Conservation (phyloP, 129 eudicot species). For the Mikania micrantha region DNA sequence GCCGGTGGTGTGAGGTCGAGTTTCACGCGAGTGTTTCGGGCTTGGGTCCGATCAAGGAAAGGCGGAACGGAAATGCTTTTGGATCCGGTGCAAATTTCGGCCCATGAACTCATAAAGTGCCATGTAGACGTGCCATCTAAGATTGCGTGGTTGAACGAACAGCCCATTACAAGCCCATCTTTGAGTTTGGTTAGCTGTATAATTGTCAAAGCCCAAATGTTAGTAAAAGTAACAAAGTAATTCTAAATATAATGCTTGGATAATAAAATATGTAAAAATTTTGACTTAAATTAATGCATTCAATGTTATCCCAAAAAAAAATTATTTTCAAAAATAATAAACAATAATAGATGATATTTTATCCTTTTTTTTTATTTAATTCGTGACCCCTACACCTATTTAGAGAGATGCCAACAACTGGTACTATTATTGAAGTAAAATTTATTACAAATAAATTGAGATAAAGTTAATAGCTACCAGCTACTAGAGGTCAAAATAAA, state of each 20-base stretch:
- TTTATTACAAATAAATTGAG: background rate
- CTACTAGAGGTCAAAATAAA: constrained; percentile 17
- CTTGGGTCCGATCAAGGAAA: constrained; percentile 86
- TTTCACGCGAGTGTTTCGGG: constrained; percentile 75
- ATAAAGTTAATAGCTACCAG: background rate
- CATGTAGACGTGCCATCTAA: constrained; percentile 95
- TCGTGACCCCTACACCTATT: too few species aligned
- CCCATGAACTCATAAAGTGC: constrained; percentile 99
- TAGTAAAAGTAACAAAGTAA: background rate
- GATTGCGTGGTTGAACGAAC: constrained; percentile 88
- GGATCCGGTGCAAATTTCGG: constrained; percentile 77
- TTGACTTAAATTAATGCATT: too few species aligned
- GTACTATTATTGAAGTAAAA: background rate
- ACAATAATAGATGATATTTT: too few species aligned
- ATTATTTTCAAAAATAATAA: too few species aligned
- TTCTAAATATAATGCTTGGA: background rate
- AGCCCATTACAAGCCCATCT: constrained; percentile 85
- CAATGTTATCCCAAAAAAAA: too few species aligned
- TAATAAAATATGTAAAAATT: too few species aligned
- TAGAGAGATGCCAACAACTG: too few species aligned
- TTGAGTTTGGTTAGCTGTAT: constrained; percentile 79
- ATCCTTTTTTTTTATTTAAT: too few species aligned
- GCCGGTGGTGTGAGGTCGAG: constrained; percentile 76
- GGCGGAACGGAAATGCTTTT: constrained; percentile 54
- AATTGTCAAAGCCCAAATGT: background rate